Conservation (phyloP, 2,329 filamentous ascomycete species). For the Stachybotrys echinatus region DNA sequence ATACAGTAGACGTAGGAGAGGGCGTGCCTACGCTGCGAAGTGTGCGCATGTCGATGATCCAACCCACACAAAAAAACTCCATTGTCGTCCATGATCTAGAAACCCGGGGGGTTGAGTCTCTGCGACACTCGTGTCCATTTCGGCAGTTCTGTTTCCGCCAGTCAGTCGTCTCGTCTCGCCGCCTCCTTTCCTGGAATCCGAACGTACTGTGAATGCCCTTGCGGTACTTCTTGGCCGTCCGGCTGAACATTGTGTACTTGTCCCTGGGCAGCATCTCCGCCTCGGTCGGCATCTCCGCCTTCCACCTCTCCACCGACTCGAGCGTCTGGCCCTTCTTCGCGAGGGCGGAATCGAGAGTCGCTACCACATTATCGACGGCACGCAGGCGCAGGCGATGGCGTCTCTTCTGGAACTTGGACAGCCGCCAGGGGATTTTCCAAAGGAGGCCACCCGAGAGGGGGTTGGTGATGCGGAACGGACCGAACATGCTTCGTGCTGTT, state of each 20-base stretch:
- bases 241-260: slow-evolving; percentile 97
- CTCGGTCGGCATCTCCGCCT: slow-evolving; percentile 92
- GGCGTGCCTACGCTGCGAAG: too few species aligned
- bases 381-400: slow-evolving; percentile 79
- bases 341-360: slow-evolving; percentile 74
- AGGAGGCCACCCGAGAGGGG: slow-evolving; percentile 74
- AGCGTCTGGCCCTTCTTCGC: slow-evolving; percentile 65
- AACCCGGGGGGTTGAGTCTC: slow-evolving; percentile 89
- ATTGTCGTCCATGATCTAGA: too few species aligned
- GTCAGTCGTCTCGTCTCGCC: slow-evolving; percentile 13
- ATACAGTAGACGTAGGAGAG: slow-evolving; percentile 17
- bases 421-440: slow-evolving; percentile 97
- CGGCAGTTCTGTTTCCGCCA: slow-evolving; percentile 55
- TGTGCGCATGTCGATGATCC: too few species aligned
- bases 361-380: slow-evolving; percentile 81
- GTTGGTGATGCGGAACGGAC: slow-evolving; percentile 73
- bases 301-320: slow-evolving; percentile 84
- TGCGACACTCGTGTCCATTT: slow-evolving; percentile 97
- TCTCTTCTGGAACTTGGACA: slow-evolving; percentile 86
- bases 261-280: slow-evolving; percentile 92
- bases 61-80: slow-evolving; percentile 11
- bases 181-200: neutral
- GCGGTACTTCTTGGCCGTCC: slow-evolving; percentile 90
- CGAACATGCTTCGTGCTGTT: slow-evolving; percentile 64
- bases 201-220: slow-evolving; percentile 95